A percentile compares a stretch with the other conserved stretches of the same genome.
phyloP scores from a whole-genome alignment of 2,329 filamentous ascomycete genomes.

The Phaeosphaeriaceae sp. region DNA sequence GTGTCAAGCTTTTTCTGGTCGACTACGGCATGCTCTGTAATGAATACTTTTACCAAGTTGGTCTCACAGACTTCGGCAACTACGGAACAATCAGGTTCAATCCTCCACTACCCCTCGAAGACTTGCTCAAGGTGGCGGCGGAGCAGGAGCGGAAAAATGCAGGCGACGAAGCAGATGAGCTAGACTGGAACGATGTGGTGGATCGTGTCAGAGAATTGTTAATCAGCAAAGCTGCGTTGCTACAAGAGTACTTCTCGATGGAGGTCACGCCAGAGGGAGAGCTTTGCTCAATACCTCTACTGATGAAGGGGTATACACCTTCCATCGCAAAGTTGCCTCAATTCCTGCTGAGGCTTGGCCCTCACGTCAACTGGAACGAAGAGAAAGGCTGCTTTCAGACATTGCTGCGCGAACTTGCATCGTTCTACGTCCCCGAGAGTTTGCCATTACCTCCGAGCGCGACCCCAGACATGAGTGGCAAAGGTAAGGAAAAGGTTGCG shows the following conservation, averaged over 20 bases:
- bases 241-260: slow-evolving; percentile 90
- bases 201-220: slow-evolving; percentile 72
- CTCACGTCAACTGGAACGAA: slow-evolving; percentile 83
- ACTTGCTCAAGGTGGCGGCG: slow-evolving; percentile 76
- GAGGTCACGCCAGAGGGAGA: slow-evolving; percentile 81
- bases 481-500: slow-evolving; percentile 23
- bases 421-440: slow-evolving; percentile 89
- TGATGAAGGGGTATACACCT: slow-evolving; percentile 89
- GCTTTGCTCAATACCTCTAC: slow-evolving; percentile 78
- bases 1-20: slow-evolving; percentile 88
- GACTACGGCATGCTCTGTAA: slow-evolving; percentile 87
- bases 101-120: slow-evolving; percentile 73
- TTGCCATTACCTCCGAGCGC: slow-evolving; percentile 62
- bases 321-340: slow-evolving; percentile 84
- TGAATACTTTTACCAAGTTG: slow-evolving; percentile 96
- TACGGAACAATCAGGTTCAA: slow-evolving; percentile 85
- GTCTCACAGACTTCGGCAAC: slow-evolving; percentile 93
- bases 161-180: slow-evolving; percentile 55
- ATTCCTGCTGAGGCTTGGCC: slow-evolving; percentile 87
- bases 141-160: slow-evolving; percentile 69
- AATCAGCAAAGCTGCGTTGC: slow-evolving; percentile 80
- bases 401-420: slow-evolving; percentile 85
- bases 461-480: slow-evolving; percentile 50
- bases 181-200: slow-evolving; percentile 72
- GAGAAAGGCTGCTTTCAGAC: slow-evolving; percentile 87